Conservation (phyloP, 2,329 filamentous ascomycete genomes). For the Fusarium torulosum region DNA sequence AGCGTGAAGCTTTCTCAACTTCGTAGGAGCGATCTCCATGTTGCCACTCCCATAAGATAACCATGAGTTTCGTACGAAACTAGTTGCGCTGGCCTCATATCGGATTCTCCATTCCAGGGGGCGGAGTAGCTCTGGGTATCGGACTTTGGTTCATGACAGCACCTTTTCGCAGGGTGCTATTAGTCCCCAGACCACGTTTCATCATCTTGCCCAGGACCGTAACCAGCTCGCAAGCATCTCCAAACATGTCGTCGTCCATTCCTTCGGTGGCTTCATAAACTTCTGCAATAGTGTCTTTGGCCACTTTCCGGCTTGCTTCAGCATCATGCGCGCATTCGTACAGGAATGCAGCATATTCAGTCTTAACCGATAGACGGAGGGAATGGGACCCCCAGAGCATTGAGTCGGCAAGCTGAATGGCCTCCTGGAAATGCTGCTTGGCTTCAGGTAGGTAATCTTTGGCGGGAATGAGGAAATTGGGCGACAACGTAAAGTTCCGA, state of each 20-base stretch:
- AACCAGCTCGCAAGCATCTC: conserved; percentile 90
- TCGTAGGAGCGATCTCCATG: background rate
- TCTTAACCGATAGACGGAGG: conserved; percentile 86
- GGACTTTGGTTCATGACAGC: conserved; percentile 38
- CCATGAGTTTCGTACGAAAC: conserved; percentile 14
- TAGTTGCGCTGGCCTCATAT: conserved; percentile 49
- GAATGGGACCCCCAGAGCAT: conserved; percentile 90
- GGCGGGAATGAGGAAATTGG: conserved; percentile 83
- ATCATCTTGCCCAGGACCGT: conserved; percentile 89
- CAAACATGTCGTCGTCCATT: conserved; percentile 95
- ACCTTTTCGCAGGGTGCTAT: conserved; percentile 52
- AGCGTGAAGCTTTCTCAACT: conserved; percentile 1
- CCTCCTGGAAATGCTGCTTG: conserved; percentile 82
- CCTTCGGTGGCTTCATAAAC: conserved; percentile 92
- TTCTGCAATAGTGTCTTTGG: conserved; percentile 85
- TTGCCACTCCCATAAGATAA: background rate
- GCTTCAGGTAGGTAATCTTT: conserved; percentile 87
- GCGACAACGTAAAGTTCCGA: conserved; percentile 57
- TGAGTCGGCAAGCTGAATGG: conserved; percentile 77
- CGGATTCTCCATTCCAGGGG: conserved; percentile 59
- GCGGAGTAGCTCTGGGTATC: conserved; percentile 43
- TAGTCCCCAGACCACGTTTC: conserved; percentile 73
- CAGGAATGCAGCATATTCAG: conserved; percentile 92
- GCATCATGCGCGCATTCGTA: conserved; percentile 92
- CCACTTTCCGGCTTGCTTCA: conserved; percentile 79